Conservation (phyloP, 306 rosid species). For the Carpinus fangiana region DNA sequence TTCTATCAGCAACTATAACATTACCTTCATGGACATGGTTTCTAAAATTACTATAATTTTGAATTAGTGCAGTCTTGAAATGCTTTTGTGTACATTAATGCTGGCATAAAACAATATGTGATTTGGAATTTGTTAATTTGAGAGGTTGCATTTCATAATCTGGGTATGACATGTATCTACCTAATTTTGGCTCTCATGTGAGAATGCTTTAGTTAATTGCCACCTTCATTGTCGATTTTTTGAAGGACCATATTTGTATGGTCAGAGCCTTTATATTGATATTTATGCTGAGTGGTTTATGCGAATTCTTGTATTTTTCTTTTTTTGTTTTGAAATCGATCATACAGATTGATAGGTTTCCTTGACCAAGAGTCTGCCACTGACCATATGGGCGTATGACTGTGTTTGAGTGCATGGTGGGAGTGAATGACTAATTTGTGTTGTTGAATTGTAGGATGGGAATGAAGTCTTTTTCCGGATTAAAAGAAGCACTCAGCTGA, state of each 20-base stretch:
- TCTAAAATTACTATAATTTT: too few relatives aligned
- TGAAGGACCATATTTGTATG: background rate
- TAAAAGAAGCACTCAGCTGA: slow-evolving; percentile 69
- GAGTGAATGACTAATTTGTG: slow-evolving; percentile 6
- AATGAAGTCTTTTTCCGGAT: slow-evolving; percentile 65
- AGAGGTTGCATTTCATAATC: background rate
- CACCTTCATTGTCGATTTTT: too few relatives aligned
- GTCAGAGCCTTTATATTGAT: background rate
- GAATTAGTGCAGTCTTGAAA: background rate
- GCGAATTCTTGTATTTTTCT: background rate
- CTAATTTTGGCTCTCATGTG: too few relatives aligned
- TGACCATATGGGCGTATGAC: background rate
- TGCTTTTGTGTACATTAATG: background rate
- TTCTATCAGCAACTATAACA: background rate
- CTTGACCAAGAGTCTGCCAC: background rate
- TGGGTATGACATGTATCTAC: too few relatives aligned
- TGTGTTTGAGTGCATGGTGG: background rate
- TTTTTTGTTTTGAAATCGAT: background rate
- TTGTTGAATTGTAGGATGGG: slow-evolving; percentile 46
- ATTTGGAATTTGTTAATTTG: background rate
- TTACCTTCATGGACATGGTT: background rate
- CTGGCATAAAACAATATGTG: background rate
- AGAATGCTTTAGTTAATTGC: too few relatives aligned
- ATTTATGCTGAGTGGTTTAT: background rate
- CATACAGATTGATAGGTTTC: background rate